Percentiles rank a stretch among this genome's conserved stretches.
phyloP scores from a whole-genome alignment of 2,329 filamentous ascomycete genomes.

The Laburnicola sp. region DNA sequence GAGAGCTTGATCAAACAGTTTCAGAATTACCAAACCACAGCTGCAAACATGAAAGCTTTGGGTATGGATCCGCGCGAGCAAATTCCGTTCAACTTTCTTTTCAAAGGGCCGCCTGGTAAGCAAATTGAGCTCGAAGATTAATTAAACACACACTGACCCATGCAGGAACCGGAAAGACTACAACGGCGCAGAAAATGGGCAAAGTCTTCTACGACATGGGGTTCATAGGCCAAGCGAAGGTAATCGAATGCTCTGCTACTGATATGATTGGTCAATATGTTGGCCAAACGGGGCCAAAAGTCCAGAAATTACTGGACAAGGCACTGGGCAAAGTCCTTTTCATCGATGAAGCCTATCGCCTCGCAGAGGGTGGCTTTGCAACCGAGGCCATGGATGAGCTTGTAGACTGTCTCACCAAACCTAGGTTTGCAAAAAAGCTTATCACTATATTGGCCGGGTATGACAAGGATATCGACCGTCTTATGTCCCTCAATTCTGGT shows the following conservation, averaged over 20 bases:
- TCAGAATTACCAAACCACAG: conserved; percentile 58
- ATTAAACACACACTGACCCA: conserved; percentile 3
- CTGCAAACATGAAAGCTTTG: conserved; percentile 55
- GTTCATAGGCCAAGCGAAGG: conserved; percentile 62
- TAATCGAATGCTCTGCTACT: conserved; percentile 67
- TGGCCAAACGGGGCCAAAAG: conserved; percentile 71
- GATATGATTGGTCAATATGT: conserved; percentile 70
- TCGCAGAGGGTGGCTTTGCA: conserved; percentile 61
- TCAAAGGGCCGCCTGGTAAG: conserved; percentile 65
- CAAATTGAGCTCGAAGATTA: background rate
- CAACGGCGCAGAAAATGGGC: conserved; percentile 73
- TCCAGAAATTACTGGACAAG: conserved; percentile 61
- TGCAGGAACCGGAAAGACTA: conserved; percentile 70
- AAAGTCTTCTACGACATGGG: conserved; percentile 76
- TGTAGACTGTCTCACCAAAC: conserved; percentile 59
- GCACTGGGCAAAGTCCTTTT: conserved; percentile 69
- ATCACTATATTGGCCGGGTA: conserved; percentile 73
- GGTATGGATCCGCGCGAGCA: conserved; percentile 60
- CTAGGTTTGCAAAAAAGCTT: conserved; percentile 61
- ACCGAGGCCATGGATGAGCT: conserved; percentile 59
- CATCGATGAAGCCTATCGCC: conserved; percentile 72
- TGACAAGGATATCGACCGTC: conserved; percentile 64
- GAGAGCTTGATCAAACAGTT: conserved; percentile 59
- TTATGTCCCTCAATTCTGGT: conserved; percentile 65
- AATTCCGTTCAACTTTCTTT: conserved; percentile 70